Base-by-base conservation (phyloP, 2,329 filamentous ascomycete genomes). In the Basipetospora chlamydospora region DNA sequence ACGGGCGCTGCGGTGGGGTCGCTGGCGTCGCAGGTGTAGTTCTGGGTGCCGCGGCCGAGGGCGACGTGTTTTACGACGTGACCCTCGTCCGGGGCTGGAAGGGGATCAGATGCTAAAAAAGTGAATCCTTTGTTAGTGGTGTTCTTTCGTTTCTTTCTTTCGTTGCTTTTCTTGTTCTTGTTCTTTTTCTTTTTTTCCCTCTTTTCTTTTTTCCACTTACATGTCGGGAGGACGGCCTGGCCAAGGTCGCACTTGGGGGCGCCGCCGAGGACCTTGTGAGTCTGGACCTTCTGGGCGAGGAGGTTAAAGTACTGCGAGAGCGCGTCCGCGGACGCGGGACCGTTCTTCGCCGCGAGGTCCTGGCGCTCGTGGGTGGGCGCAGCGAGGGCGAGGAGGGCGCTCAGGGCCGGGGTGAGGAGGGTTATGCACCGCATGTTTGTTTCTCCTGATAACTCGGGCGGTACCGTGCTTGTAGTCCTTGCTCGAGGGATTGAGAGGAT, bases 1-100 rank as follows among this genome's bases (percentile, higher is more conserved):
- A 63, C 64, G 11, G 88, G 87, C 0, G 59, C 60, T 1, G 73
- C 69, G 3, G 69, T 70, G 2, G 70, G 52, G 46, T 80, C 70
- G 43, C 58, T 58, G 37, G 67, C 60, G 40, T 71, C 64, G 65
- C 88, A 95, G 35, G 84, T 92, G 65, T 95, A 96, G 68, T 95
- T 95, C 61, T 95, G 78, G 6, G 82, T 90, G 41, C 88, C 88
- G 30, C 84, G 78, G 49, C 88, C 88, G 43, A 95, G 65, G 51
- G 80, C 83, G 38, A 95, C 80, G 57, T 92, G 83, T 51, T 73
- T 70, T 35, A 92, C 66, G 3, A 52, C 61, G 21, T 83, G 63
- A 39, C 77, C 80, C 6, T 61, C 45, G 1, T 72, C 59, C 11
- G 75, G 73, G 6, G 64, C 44, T 11, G 80, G 75, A 6, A 93